Evolutionary conservation across 495 filamentous ascomycete species (phyloP), one percentile per base, ranked within the genome.

Genomic region (Cladorrhinum samala): DNA sequence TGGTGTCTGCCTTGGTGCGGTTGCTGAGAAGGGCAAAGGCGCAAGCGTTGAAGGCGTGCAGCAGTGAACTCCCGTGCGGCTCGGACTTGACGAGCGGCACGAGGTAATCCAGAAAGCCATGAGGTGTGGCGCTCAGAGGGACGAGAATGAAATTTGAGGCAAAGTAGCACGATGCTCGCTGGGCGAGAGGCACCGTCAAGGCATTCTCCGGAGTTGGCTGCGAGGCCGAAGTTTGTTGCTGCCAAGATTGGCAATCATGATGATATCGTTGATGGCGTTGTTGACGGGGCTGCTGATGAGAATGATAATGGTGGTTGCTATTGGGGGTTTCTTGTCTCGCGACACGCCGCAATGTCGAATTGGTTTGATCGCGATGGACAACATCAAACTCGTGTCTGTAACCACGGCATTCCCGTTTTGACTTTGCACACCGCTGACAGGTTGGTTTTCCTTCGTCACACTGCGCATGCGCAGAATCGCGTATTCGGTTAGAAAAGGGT

Each of bases 391-490:
- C 81, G 59, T 81, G 72, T 46, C 74, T 70, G 61, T 86, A 87
- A 47, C 84, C 84, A 16, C 81, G 82, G 65, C 85, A 89, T 52
- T 73, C 73, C 53, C 84, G 74, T 57, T 77, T 78, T 39, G 83
- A 82, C 56, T 85, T 85, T 58, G 71, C 67, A 61, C 85, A 89
- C 63, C 85, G 83, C 19, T 77, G 75, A 65, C 85, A 89, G 2
- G 77, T 78, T 30, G 84, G 84, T 54, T 77, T 80, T 23, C 73
- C 77, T 63, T 87, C 83, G 55, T 89, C 85, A 62, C 85, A 89
- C 79, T 84, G 42, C n/a, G n/a, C n/a, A n/a, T n/a, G n/a, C n/a
- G n/a, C n/a, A 1, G 30, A 1, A n/a, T 40, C 6, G 17, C 17
- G 3, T 7, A 38, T 17, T 27, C 6, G 20, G 36, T 36, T 43